Percentiles rank a stretch among this genome's conserved stretches.
Evolutionary conservation across 805 yeast genomes (phyloP).

Genomic region (Cyberlindnera amylophila): DNA sequence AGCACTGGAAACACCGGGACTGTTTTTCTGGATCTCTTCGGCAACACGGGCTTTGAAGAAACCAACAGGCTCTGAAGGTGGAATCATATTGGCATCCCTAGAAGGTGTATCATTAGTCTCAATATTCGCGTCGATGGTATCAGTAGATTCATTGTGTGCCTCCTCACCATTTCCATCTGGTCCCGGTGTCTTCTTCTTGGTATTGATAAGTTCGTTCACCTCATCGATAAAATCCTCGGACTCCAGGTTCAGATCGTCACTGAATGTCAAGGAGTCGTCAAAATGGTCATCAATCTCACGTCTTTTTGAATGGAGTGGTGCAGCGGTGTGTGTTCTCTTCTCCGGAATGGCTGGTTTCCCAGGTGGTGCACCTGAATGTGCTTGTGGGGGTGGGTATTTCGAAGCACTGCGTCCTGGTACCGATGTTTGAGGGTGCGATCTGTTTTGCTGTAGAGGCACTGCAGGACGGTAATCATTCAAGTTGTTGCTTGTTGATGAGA

Average conservation of each 20-base stretch:
- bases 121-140: not conserved
- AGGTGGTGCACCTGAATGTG: constrained; percentile 3
- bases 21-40: constrained; percentile 45
- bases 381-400: constrained; percentile 2
- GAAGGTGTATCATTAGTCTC: constrained; percentile 15
- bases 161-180: constrained; percentile 14
- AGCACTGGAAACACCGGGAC: constrained; percentile 32
- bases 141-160: constrained; percentile 5
- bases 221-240: constrained; percentile 33
- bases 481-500: not conserved
- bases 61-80: constrained; percentile 25
- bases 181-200: constrained; percentile 18
- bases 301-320: constrained; percentile 10
- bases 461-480: not conserved
- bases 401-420: not conserved
- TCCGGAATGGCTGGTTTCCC: constrained; percentile 13
- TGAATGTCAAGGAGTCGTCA: constrained; percentile 53
- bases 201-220: constrained; percentile 21
- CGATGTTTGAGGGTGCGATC: not conserved
- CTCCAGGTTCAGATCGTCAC: constrained; percentile 43
- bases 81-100: constrained; percentile 8
- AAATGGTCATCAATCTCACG: constrained; percentile 32
- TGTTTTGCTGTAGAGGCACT: not conserved
- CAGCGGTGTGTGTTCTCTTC: constrained; percentile 11
- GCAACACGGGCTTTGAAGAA: constrained; percentile 70